Evolutionary conservation across 352 stramenopile species (phyloP).

Genomic region (Pythium aquatile): DNA sequence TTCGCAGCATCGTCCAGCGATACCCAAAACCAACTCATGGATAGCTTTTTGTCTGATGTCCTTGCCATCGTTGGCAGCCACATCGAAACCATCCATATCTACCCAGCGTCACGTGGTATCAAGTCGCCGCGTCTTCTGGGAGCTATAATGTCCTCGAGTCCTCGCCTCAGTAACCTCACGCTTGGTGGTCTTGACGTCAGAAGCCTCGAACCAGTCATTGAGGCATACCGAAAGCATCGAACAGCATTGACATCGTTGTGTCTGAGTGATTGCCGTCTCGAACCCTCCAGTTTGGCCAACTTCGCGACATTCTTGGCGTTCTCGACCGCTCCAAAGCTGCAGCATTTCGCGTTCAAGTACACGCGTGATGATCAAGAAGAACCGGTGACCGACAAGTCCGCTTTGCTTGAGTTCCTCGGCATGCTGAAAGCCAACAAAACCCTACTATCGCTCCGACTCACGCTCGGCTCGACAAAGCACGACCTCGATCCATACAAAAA

Average conservation of each 20-base stretch:
- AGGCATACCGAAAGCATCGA: neutral
- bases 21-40: neutral
- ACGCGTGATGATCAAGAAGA: neutral
- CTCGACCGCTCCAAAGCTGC: neutral
- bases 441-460: neutral
- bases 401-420: neutral
- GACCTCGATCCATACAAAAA: neutral
- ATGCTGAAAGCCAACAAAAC: constrained; percentile 4
- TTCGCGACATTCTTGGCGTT: neutral
- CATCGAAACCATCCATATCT: constrained; percentile 1
- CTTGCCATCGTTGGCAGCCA: neutral
- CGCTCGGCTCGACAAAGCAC: neutral
- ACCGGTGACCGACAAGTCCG: neutral
- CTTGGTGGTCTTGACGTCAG: constrained; percentile 10
- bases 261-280: neutral
- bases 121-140: neutral
- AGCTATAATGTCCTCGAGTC: neutral
- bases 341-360: neutral
- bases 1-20: neutral
- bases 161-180: constrained; percentile 10
- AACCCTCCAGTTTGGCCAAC: neutral
- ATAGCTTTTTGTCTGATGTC: neutral
- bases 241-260: neutral
- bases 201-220: constrained; percentile 10
- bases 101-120: neutral